These are phyloP conservation scores for Fragilariopsis cylindrus DNA, from an alignment of 108 stramenopile genomes.

Conservation along the genomic window DNA sequence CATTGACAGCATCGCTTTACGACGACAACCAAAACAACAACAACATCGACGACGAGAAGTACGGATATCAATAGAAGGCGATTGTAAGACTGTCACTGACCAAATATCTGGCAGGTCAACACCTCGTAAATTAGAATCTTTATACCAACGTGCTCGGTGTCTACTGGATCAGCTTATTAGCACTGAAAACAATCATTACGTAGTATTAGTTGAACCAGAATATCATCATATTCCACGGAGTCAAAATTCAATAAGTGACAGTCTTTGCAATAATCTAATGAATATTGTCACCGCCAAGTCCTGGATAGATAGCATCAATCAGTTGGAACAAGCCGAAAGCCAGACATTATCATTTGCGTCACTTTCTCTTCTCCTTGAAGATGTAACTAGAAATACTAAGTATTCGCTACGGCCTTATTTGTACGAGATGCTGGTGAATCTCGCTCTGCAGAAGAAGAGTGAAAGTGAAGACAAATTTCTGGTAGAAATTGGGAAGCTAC, in stretches of 20 bases:
- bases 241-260: conserved; percentile 59
- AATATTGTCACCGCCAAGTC: background rate
- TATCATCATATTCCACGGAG: conserved; percentile 57
- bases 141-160: conserved; percentile 31
- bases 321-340: background rate
- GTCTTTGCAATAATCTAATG: conserved; percentile 40
- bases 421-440: conserved; percentile 7
- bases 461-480: conserved; percentile 9
- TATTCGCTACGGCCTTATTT: conserved; percentile 30
- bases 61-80: conserved; percentile 54
- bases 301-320: background rate
- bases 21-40: background rate
- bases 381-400: background rate
- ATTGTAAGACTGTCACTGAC: conserved; percentile 78
- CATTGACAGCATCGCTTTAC: background rate
- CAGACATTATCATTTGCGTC: background rate
- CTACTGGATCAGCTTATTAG: conserved; percentile 10
- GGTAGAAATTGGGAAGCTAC: conserved; percentile 20
- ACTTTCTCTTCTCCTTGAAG: background rate
- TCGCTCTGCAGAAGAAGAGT: background rate
- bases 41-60: background rate
- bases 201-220: conserved; percentile 5
- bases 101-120: conserved; percentile 52
- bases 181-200: background rate
- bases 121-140: conserved; percentile 56